Percentiles rank a stretch among this genome's conserved stretches.
Conservation (phyloP, 257 asterid genomes). For the Dorcoceras hygrometricum region DNA sequence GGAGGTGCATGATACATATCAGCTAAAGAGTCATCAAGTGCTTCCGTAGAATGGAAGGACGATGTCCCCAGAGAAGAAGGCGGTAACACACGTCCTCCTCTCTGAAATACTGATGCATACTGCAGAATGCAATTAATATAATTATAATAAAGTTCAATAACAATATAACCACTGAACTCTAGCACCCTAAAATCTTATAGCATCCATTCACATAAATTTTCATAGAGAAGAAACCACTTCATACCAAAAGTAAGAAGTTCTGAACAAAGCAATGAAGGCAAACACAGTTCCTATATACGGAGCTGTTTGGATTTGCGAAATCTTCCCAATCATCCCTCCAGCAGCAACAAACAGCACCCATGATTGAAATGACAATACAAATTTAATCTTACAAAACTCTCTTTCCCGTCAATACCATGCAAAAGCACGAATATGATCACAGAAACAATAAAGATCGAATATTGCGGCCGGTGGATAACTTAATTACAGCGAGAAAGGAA, state of each 20-base stretch:
- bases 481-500: constrained; percentile 44
- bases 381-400: constrained; percentile 17
- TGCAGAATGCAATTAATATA: constrained; percentile 36
- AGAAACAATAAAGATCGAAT: constrained; percentile 17
- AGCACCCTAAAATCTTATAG: not conserved
- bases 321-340: constrained; percentile 70
- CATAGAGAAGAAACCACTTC: constrained; percentile 27
- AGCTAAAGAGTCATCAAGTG: constrained; percentile 73
- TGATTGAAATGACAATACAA: constrained; percentile 32
- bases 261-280: constrained; percentile 65
- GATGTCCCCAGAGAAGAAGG: constrained; percentile 55
- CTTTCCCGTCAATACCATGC: constrained; percentile 24
- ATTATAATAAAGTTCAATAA: not conserved
- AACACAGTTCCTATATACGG: constrained; percentile 56
- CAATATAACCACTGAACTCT: not conserved
- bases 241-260: constrained; percentile 63
- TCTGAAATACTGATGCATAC: constrained; percentile 67
- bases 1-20: constrained; percentile 89
- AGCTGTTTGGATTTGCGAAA: constrained; percentile 58
- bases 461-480: not conserved
- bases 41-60: constrained; percentile 48
- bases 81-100: constrained; percentile 58
- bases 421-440: constrained; percentile 16
- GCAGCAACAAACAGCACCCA: constrained; percentile 93
- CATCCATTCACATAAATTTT: constrained; percentile 3